phyloP scores from a whole-genome alignment of 257 asterid genomes.

The Capsicum pubescens region DNA sequence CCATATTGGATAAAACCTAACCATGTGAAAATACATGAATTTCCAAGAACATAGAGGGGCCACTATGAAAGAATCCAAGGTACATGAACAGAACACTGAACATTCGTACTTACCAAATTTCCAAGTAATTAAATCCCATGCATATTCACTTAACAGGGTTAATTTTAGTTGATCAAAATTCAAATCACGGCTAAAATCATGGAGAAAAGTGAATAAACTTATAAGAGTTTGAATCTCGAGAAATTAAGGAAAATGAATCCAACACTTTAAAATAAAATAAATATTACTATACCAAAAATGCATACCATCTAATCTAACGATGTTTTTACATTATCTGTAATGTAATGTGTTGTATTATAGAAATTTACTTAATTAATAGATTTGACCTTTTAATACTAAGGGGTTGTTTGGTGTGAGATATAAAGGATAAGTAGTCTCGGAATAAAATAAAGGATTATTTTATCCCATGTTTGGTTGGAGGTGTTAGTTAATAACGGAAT shows the following conservation, averaged over 20 bases:
- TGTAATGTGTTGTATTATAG: too few relatives aligned
- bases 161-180: conserved; percentile 35
- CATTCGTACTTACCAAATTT: not conserved
- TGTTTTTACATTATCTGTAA: too few relatives aligned
- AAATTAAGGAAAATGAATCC: not conserved
- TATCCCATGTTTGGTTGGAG: too few relatives aligned
- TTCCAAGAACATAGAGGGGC: conserved; percentile 27
- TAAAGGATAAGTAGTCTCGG: too few relatives aligned
- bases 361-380: too few relatives aligned
- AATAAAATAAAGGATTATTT: too few relatives aligned
- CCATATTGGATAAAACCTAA: not conserved
- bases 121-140: not conserved
- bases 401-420: too few relatives aligned
- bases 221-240: conserved; percentile 12
- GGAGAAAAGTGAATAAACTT: conserved; percentile 3
- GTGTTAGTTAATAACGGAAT: too few relatives aligned
- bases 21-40: not conserved
- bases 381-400: too few relatives aligned
- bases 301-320: too few relatives aligned
- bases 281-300: too few relatives aligned
- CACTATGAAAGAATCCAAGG: conserved; percentile 24
- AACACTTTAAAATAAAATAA: not conserved
- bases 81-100: not conserved
- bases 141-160: conserved; percentile 20
- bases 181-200: conserved; percentile 50